Base-by-base conservation (phyloP, 768 basidiomycete genomes). In the Brasilioporus rufonigricans region DNA sequence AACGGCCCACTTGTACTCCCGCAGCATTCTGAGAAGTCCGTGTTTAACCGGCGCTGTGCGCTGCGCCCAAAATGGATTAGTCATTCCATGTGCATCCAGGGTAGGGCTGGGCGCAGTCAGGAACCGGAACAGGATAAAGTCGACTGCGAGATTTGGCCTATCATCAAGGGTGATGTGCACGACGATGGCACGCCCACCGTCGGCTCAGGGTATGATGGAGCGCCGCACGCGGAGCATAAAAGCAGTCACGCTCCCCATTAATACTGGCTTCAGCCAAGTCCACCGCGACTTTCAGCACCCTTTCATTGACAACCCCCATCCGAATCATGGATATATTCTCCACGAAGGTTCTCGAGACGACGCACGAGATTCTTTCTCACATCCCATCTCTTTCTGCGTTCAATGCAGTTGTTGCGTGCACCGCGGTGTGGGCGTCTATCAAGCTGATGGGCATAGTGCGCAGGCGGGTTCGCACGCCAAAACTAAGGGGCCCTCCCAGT, bases 401-500 rank as follows among this genome's bases (percentile, higher is more conserved):
- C 31, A 29, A 61, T 18, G 50, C 40, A 0, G 46, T 36, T 9
- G 31, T 56, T 1, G 52, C 52, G 2, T 50, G 38, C 5, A 32
- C 46, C 2, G 54, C 61, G 0, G 12, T 55, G 4, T 61, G 35
- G 33, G 52, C 57, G 3, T 53, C 59, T 19, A 7, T 57, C 41
- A 59, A 55, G 26, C 31, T 64, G 1, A 23, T 55, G 9, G 46
- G 53, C 27, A 45, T 52, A 27, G 41, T 55, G 12, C 50, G 56
- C 29, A 33, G 46, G 27, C 55, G 47, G 12, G 32, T 65, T 13
- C 61, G 45, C 29, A 62, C 63, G 2, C 48, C 65, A 8, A 32
- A 26, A n/a, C 56, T 67, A 33, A 40, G 14, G 9, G 65, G 65
- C 0, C 65, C 65, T 11, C 57, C 62, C 5, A 57, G 50, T 3